A percentile compares a stretch with the other conserved stretches of the same genome.
Evolutionary conservation across 331 rosid genomes (phyloP).

Genomic region (Acacia pycnantha): DNA sequence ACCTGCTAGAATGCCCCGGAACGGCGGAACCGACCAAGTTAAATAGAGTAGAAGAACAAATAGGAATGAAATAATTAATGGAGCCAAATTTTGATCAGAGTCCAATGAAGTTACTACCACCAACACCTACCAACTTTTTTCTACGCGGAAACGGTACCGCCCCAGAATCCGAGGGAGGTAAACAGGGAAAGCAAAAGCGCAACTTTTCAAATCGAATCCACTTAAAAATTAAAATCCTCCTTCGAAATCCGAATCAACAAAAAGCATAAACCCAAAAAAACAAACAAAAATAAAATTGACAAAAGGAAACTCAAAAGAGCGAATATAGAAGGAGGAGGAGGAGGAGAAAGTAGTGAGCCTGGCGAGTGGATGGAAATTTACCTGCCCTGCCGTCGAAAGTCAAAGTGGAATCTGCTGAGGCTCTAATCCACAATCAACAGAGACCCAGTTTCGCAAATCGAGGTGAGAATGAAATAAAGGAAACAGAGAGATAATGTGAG

Average conservation of each 20-base stretch:
- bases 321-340: neutral
- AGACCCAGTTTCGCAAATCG: constrained; percentile 48
- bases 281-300: neutral
- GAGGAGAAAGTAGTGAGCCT: neutral
- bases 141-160: constrained; percentile 39
- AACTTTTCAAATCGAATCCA: constrained; percentile 35
- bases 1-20: constrained; percentile 9
- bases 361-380: neutral
- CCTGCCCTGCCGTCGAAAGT: constrained; percentile 39
- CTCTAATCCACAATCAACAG: constrained; percentile 43
- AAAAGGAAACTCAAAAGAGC: neutral
- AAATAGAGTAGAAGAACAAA: constrained; percentile 37
- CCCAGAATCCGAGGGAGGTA: constrained; percentile 75
- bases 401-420: constrained; percentile 39
- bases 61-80: constrained; percentile 19
- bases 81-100: constrained; percentile 43
- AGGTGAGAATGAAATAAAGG: constrained; percentile 29
- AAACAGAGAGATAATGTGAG: no score
- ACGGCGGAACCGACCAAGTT: neutral
- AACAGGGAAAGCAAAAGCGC: constrained; percentile 54
- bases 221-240: constrained; percentile 9
- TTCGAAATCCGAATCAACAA: constrained; percentile 30
- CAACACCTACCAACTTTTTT: constrained; percentile 9
- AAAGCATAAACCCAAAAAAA: constrained; percentile 26
- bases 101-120: constrained; percentile 59